A percentile compares a stretch with the other conserved stretches of the same genome.
Conservation (phyloP, 2,329 filamentous ascomycete species). For the Pseudophaeomoniella oleicola region DNA sequence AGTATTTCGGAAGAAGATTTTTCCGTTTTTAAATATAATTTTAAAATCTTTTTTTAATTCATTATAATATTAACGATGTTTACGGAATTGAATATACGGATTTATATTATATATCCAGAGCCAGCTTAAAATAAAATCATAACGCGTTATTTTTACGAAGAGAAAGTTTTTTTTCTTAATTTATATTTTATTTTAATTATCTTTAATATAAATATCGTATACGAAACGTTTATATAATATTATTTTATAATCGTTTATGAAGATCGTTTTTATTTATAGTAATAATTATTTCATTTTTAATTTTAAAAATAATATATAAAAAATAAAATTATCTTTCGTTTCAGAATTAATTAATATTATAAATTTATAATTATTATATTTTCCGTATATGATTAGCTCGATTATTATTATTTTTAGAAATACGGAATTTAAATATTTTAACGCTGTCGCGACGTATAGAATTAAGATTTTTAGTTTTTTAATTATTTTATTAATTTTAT, state of each 20-base stretch:
- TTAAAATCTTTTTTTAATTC: no score
- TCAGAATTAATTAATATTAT: constrained; percentile 1
- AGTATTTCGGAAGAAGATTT: background rate
- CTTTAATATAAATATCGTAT: constrained; percentile 11
- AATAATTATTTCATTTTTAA: constrained; percentile 10
- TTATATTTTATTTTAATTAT: background rate
- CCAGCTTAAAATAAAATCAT: no score
- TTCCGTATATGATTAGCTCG: constrained; percentile 1
- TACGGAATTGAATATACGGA: no score
- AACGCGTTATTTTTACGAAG: no score
- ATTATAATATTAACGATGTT: no score
- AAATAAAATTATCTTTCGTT: constrained; percentile 1
- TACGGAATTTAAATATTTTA: constrained; percentile 2
- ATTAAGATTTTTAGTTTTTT: background rate
- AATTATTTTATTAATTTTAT: background rate
- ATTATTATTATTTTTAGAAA: constrained; percentile 1
- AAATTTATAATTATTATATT: background rate
- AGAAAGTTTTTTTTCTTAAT: no score
- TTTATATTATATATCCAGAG: no score
- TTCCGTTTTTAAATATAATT: no score
- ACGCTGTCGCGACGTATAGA: background rate
- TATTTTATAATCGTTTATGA: constrained; percentile 14
- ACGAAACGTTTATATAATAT: no score
- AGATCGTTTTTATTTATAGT: constrained; percentile 9
- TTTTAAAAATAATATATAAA: constrained; percentile 10